phyloP scores from a whole-genome alignment of 495 filamentous ascomycete species.

The Collariella sp. region DNA sequence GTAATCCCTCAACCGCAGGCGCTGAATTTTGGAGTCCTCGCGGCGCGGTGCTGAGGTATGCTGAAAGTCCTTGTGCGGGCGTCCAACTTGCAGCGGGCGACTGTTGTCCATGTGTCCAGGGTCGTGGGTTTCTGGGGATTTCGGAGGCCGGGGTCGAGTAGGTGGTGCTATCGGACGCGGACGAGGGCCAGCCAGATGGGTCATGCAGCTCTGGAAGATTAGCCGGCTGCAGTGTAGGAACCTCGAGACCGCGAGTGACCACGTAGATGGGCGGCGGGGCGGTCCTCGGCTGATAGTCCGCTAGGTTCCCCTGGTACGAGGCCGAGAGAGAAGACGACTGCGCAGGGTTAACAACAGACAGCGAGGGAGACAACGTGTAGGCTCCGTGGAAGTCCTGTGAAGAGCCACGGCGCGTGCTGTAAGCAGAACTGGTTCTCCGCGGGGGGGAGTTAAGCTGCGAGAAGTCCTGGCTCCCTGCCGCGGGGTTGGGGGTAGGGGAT shows the following conservation, averaged over 20 bases:
- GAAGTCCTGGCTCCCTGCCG: conserved; percentile 8
- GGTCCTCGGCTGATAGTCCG: conserved; percentile 14
- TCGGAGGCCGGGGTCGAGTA: conserved; percentile 43
- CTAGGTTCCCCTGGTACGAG: background rate
- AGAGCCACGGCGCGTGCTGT: background rate
- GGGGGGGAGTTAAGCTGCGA: conserved; percentile 4
- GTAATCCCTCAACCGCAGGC: conserved; percentile 19
- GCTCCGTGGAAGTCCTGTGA: conserved; percentile 3
- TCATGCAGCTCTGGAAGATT: conserved; percentile 27
- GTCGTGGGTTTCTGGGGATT: conserved; percentile 9
- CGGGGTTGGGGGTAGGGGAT: conserved; percentile 8
- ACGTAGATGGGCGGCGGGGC: conserved; percentile 13
- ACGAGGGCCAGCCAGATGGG: conserved; percentile 41
- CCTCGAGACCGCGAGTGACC: conserved; percentile 14
- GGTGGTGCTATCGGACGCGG: conserved; percentile 41
- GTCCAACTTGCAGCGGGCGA: conserved; percentile 14
- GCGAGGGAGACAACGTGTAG: conserved; percentile 12
- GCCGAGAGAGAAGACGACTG: conserved; percentile 4
- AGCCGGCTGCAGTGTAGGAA: conserved; percentile 12
- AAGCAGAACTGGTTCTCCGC: background rate
- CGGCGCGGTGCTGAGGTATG: conserved; percentile 17
- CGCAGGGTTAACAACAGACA: conserved; percentile 13
- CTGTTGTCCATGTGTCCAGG: conserved; percentile 2
- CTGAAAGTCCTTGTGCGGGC: conserved; percentile 13
- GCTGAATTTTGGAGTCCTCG: conserved; percentile 21